Percentiles rank a stretch among this genome's conserved stretches.
Evolutionary conservation across 2,329 filamentous ascomycete genomes (phyloP).

Genomic region (Phialophora expanda): DNA sequence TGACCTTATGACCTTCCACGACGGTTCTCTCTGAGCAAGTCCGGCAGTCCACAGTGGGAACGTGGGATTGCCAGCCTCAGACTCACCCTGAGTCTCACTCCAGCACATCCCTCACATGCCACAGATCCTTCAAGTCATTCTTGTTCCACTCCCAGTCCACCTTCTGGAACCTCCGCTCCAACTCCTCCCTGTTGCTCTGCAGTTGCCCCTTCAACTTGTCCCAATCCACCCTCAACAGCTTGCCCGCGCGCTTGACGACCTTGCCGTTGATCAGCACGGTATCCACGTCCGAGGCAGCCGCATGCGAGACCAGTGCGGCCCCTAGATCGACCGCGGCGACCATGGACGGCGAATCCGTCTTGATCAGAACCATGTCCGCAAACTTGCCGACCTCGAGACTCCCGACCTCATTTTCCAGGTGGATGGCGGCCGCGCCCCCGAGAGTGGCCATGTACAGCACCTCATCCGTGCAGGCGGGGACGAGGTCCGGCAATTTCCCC

Average conservation of each 20-base stretch:
- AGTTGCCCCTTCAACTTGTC: conserved; percentile 6
- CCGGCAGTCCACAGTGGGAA: too few relatives aligned
- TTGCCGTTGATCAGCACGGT: conserved; percentile 53
- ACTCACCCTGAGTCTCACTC: not conserved
- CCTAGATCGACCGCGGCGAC: conserved; percentile 47
- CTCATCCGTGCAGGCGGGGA: conserved; percentile 47
- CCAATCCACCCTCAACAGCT: conserved; percentile 27
- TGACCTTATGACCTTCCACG: too few relatives aligned
- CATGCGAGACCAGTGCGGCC: conserved; percentile 51
- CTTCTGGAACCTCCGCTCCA: conserved; percentile 20
- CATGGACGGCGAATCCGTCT: conserved; percentile 51
- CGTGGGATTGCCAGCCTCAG: too few relatives aligned
- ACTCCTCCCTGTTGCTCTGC: conserved; percentile 18
- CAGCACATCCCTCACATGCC: not conserved
- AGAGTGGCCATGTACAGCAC: conserved; percentile 58
- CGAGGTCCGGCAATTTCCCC: conserved; percentile 38
- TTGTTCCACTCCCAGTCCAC: conserved; percentile 20
- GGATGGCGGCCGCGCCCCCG: conserved; percentile 51
- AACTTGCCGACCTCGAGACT: conserved; percentile 53
- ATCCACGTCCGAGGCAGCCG: conserved; percentile 49
- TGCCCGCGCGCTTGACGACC: conserved; percentile 46
- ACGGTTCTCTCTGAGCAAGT: too few relatives aligned
- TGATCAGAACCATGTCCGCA: conserved; percentile 53
- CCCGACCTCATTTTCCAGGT: conserved; percentile 52
- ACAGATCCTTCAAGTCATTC: not conserved